Base-by-base conservation (phyloP, 2,329 filamentous ascomycete genomes). In the Emericellopsis atlantica region DNA sequence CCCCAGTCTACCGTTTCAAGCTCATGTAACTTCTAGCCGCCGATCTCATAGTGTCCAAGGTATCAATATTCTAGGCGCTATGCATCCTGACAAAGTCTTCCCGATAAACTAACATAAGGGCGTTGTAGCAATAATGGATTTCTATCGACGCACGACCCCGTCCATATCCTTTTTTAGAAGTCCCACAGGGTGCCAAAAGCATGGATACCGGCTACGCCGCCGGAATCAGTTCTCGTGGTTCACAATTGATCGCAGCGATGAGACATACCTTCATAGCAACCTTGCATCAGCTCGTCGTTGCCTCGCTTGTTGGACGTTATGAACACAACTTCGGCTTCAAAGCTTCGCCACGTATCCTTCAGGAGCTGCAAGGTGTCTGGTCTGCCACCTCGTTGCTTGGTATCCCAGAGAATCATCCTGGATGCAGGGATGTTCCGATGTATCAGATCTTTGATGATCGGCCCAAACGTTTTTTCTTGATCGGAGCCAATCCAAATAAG, bases 271-370 rank as follows among this genome's bases (percentile, higher is more conserved):
- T 49, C 56, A 43, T 50, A 51, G 44, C 60, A 64, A 23, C 61
- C 61, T 42, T 58, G 57, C 58, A 64, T 63, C 60, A 64, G 63
- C 50, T 64, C 61, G 43, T 63, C 59, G 44, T 64, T 64, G 23
- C 61, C 60, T 42, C 56, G 49, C 56, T 48, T 59, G 44, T 64
- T 64, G 32, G 56, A 61, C 1, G 61, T 64, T 46, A 64, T 64
- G 51, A 64, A 64, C 42, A 64, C 63, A 35, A 64, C 61, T 49
- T 64, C 61, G 5, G 61, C 61, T 11, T 58, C 55, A 44, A 61
- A 64, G 46, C 54, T 60, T 26, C 47, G 37, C 55, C 57, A 64
- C 11, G 58, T 60, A 18, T 61, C 60, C 48, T 54, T 60, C 41
- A 64, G 54, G 2, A 64, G 51, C 45, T 58, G 48, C 39, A 64